A percentile compares a stretch with the other conserved stretches of the same genome.
Evolutionary conservation across 2,329 filamentous ascomycete species (phyloP).

Genomic region (Aureobasidium sp.): DNA sequence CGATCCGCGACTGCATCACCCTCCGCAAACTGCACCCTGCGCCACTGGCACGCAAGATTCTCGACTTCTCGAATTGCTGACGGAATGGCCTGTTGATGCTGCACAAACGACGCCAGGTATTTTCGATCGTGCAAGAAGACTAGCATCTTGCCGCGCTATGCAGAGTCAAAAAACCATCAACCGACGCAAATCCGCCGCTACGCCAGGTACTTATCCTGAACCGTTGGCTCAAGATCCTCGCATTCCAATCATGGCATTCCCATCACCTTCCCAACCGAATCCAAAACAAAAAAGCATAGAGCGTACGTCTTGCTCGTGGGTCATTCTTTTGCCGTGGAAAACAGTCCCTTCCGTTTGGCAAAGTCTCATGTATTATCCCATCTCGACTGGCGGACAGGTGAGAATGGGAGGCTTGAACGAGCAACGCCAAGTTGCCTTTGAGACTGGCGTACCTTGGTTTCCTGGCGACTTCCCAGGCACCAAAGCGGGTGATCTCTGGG

Average conservation of each 20-base stretch:
- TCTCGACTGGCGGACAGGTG: conserved; percentile 71
- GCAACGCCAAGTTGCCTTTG: conserved; percentile 70
- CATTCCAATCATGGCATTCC: conserved; percentile 67
- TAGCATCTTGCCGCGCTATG: conserved; percentile 56
- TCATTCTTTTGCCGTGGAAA: conserved; percentile 79
- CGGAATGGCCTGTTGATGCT: conserved; percentile 59
- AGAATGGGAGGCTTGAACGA: conserved; percentile 77
- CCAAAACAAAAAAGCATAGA: conserved; percentile 26
- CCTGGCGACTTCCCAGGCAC: conserved; percentile 79
- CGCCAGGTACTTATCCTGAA: conserved; percentile 55
- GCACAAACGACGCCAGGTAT: conserved; percentile 37
- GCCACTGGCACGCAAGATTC: conserved; percentile 20
- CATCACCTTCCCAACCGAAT: conserved; percentile 26
- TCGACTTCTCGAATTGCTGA: conserved; percentile 51
- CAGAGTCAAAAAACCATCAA: conserved; percentile 74
- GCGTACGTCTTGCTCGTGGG: conserved; percentile 61
- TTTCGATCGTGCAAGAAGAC: conserved; percentile 60
- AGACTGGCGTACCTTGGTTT: conserved; percentile 71
- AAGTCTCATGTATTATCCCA: conserved; percentile 69
- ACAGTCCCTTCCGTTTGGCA: conserved; percentile 83
- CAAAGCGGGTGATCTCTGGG: conserved; percentile 69
- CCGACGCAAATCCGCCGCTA: conserved; percentile 57
- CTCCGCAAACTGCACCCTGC: conserved; percentile 49
- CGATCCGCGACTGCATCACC: conserved; percentile 75
- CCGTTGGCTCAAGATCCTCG: conserved; percentile 55